Percentiles rank a stretch among this genome's conserved stretches.
Evolutionary conservation across 2,329 filamentous ascomycete genomes (phyloP).

Genomic region (Alternaria alternata): DNA sequence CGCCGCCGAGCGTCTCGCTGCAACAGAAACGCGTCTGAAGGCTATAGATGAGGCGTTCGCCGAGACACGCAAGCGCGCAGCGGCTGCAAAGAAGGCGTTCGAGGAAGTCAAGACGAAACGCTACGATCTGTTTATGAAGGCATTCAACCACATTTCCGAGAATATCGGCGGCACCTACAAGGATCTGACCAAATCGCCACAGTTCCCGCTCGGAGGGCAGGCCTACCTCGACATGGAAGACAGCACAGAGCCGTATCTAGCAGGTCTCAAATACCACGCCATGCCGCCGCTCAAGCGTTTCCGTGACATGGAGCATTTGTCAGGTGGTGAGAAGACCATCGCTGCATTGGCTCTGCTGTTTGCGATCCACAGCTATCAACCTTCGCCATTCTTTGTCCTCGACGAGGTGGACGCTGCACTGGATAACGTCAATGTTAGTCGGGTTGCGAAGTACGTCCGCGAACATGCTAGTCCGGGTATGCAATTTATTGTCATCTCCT

Average conservation of each 20-base stretch:
- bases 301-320: slow-evolving; percentile 98
- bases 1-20: slow-evolving; percentile 88
- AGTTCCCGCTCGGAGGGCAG: slow-evolving; percentile 91
- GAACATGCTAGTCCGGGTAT: slow-evolving; percentile 95
- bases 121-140: slow-evolving; percentile 92
- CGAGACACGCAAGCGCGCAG: slow-evolving; percentile 77
- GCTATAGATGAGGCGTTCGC: slow-evolving; percentile 90
- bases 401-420: slow-evolving; percentile 98
- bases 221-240: slow-evolving; percentile 94
- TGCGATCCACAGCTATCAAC: slow-evolving; percentile 95
- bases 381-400: slow-evolving; percentile 95
- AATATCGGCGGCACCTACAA: slow-evolving; percentile 95
- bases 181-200: slow-evolving; percentile 86
- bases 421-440: slow-evolving; percentile 96
- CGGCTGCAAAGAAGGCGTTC: slow-evolving; percentile 82
- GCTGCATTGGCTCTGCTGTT: slow-evolving; percentile 95
- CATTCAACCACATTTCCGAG: slow-evolving; percentile 92
- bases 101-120: slow-evolving; percentile 81
- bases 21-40: slow-evolving; percentile 82
- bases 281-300: slow-evolving; percentile 99
- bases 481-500: slow-evolving; percentile 98
- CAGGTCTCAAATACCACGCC: slow-evolving; percentile 96
- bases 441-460: slow-evolving; percentile 94
- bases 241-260: slow-evolving; percentile 93
- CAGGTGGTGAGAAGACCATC: slow-evolving; percentile 98